Conservation (phyloP, 2,329 filamentous ascomycete species). For the Aspergillus floridensis region DNA sequence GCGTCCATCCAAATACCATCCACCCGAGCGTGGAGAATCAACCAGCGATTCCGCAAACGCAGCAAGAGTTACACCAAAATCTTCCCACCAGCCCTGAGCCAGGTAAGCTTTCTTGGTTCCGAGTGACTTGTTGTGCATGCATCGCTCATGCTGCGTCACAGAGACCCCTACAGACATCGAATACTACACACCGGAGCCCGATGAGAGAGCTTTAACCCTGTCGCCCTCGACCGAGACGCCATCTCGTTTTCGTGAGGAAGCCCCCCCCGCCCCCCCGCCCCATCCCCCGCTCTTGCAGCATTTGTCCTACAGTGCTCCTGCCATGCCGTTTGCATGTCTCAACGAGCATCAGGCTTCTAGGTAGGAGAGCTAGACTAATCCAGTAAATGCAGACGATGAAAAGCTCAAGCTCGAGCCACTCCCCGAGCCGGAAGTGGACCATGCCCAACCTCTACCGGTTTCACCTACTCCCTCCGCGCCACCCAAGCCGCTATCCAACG, state of each 20-base stretch:
- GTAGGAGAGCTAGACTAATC: constrained; percentile 8
- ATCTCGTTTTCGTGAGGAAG: constrained; percentile 25
- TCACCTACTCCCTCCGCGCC: constrained; percentile 13
- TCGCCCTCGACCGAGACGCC: constrained; percentile 30
- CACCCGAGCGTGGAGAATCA: background rate
- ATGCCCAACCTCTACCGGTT: constrained; percentile 21
- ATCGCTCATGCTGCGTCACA: constrained; percentile 13
- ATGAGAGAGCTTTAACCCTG: constrained; percentile 28
- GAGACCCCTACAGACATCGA: constrained; percentile 40
- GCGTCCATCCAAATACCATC: background rate
- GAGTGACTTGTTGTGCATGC: background rate
- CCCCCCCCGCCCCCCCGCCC: constrained; percentile 4
- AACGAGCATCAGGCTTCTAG: background rate
- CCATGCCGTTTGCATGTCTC: background rate
- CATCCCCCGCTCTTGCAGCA: constrained; percentile 10
- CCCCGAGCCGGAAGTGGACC: constrained; percentile 28
- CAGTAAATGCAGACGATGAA: constrained; percentile 19
- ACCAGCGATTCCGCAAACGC: constrained; percentile 2
- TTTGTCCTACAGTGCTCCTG: background rate
- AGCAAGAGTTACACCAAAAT: background rate
- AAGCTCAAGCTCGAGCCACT: constrained; percentile 26
- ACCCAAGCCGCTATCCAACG: constrained; percentile 10
- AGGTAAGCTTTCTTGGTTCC: constrained; percentile 21
- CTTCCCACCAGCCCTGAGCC: constrained; percentile 33
- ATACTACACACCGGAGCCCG: constrained; percentile 37